Evolutionary conservation across 176 grass and related monocot species (phyloP).

Genomic region (Leersia perrieri): DNA sequence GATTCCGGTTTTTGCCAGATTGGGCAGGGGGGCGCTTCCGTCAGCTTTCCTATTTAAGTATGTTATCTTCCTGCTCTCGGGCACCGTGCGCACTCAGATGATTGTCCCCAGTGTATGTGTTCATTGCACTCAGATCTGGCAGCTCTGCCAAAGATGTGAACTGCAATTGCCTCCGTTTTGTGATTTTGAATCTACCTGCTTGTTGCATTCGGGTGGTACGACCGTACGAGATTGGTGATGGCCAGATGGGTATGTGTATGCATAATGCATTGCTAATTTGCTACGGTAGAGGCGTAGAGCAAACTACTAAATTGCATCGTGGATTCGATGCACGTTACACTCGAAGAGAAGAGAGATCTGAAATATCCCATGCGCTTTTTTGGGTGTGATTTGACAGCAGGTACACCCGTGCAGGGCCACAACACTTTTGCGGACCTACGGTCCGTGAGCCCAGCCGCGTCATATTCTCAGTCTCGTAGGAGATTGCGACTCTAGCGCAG

Average conservation of each 20-base stretch:
- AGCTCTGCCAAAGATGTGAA: slow-evolving; percentile 32
- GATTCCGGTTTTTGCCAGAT: slow-evolving; percentile 26
- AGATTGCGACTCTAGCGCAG: background rate
- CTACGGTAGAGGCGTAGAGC: too few relatives aligned
- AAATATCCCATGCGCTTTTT: slow-evolving; percentile 33
- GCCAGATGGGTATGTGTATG: too few relatives aligned
- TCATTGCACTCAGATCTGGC: background rate
- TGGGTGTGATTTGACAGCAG: background rate
- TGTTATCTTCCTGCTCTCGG: slow-evolving; percentile 31
- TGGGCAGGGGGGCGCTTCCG: slow-evolving; percentile 24
- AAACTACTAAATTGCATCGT: too few relatives aligned
- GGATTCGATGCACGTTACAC: background rate
- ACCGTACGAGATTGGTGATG: too few relatives aligned
- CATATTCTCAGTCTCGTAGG: background rate
- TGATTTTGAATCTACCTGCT: background rate
- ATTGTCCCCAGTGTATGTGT: slow-evolving; percentile 20
- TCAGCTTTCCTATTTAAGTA: slow-evolving; percentile 49
- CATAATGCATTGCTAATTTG: too few relatives aligned
- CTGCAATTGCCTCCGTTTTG: background rate
- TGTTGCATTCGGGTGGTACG: too few relatives aligned
- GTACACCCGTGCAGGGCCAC: background rate
- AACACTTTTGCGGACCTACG: background rate
- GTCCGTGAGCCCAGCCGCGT: slow-evolving; percentile 1
- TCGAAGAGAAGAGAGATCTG: background rate
- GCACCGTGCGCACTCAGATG: slow-evolving; percentile 30